Conservation (phyloP, 2,329 filamentous ascomycete genomes). For the Dactylellina leptospora region DNA sequence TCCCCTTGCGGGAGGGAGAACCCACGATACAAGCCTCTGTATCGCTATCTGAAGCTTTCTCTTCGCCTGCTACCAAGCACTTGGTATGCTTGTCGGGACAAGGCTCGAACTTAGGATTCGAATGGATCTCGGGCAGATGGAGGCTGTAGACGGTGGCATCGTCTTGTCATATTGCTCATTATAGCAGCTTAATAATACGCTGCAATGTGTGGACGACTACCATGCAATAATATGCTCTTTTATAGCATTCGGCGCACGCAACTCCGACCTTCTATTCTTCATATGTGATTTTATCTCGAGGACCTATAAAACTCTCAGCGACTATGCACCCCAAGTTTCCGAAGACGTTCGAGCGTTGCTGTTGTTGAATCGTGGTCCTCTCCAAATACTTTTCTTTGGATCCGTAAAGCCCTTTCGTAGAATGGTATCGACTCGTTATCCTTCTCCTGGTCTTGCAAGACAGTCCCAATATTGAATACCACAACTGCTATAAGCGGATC, state of each 20-base stretch:
- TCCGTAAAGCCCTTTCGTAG: no score
- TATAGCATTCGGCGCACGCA: not conserved
- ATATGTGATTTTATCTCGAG: not conserved
- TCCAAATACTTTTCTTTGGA: no score
- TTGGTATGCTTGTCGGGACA: no score
- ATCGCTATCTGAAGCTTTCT: not conserved
- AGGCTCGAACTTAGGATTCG: no score
- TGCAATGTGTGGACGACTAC: no score
- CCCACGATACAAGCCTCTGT: not conserved
- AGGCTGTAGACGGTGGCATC: not conserved
- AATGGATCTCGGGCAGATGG: not conserved
- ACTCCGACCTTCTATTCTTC: not conserved
- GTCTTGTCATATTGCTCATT: not conserved
- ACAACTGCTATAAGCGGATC: no score
- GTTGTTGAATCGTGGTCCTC: no score
- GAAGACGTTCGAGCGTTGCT: not conserved
- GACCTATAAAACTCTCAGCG: not conserved
- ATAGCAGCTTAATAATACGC: not conserved
- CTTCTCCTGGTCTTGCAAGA: no score
- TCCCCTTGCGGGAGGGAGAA: conserved; percentile 11
- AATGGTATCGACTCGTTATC: no score
- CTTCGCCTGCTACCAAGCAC: no score
- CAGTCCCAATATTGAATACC: no score
- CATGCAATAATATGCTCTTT: not conserved
- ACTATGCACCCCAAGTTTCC: not conserved